Evolutionary conservation across 164 flowering plant genomes (phyloP).

Genomic region (Echeveria elegans): DNA sequence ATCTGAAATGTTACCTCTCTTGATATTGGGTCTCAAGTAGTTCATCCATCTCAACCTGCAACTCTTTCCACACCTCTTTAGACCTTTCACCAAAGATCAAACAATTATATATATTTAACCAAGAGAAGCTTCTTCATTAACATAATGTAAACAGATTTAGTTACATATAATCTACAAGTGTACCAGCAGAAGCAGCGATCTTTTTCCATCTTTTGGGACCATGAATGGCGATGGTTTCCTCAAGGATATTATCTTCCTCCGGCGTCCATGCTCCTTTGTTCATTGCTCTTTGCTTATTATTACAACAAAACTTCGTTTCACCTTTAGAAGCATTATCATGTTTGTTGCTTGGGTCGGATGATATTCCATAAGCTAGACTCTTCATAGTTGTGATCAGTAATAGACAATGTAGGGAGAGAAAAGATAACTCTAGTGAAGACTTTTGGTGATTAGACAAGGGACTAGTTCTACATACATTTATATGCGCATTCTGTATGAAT

Average conservation of each 20-base stretch:
- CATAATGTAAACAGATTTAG: neutral
- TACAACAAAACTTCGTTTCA: neutral
- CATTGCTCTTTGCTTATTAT: neutral
- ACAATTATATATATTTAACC: neutral
- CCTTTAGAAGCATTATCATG: neutral
- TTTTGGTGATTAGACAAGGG: neutral
- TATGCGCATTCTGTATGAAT: neutral
- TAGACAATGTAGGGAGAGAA: neutral
- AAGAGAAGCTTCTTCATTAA: neutral
- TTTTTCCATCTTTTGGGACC: constrained; percentile 9
- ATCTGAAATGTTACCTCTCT: constrained; percentile 10
- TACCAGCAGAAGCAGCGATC: neutral
- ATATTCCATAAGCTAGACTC: neutral
- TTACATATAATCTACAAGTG: neutral
- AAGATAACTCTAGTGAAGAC: neutral
- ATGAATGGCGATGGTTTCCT: constrained; percentile 4
- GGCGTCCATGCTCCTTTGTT: constrained; percentile 7
- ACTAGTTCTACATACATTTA: neutral
- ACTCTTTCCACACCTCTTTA: constrained; percentile 7
- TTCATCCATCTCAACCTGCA: constrained; percentile 11
- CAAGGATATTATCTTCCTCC: constrained; percentile 5
- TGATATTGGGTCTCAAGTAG: constrained; percentile 10
- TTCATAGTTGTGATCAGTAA: neutral
- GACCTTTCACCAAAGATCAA: neutral
- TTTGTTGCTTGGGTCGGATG: neutral